A percentile compares a stretch with the other conserved stretches of the same genome.
Evolutionary conservation across 2,329 filamentous ascomycete species (phyloP).

Genomic region (Phialophora chinensis): DNA sequence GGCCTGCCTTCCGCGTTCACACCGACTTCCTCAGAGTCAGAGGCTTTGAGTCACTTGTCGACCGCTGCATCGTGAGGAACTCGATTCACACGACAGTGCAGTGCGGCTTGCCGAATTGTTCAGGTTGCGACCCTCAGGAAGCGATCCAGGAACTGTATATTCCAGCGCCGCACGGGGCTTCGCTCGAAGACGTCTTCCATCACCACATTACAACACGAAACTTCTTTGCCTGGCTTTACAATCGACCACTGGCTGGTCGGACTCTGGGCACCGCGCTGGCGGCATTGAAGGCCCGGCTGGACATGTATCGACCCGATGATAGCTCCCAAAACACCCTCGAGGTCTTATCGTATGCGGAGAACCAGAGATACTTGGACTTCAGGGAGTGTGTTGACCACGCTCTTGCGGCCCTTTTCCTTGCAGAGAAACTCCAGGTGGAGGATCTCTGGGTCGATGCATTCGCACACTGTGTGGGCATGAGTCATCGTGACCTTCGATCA

Average conservation of each 20-base stretch:
- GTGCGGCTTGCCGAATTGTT: slow-evolving; percentile 36
- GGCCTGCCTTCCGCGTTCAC: slow-evolving; percentile 40
- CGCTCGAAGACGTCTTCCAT: slow-evolving; percentile 36
- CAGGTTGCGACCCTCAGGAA: slow-evolving; percentile 34
- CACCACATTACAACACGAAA: slow-evolving; percentile 40
- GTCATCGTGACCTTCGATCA: slow-evolving; percentile 35
- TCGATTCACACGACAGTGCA: slow-evolving; percentile 29
- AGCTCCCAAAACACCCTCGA: slow-evolving; percentile 65
- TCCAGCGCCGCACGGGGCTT: slow-evolving; percentile 34
- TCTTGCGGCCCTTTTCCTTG: slow-evolving; percentile 69
- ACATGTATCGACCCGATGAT: slow-evolving; percentile 61
- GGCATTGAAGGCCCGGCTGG: slow-evolving; percentile 68
- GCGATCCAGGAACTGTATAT: slow-evolving; percentile 38
- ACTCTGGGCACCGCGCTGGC: slow-evolving; percentile 69
- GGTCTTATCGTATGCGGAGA: slow-evolving; percentile 69
- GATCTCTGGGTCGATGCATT: slow-evolving; percentile 77
- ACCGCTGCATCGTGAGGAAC: slow-evolving; percentile 35
- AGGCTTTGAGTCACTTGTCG: slow-evolving; percentile 36
- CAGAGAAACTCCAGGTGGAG: slow-evolving; percentile 68
- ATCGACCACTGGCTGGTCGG: slow-evolving; percentile 37
- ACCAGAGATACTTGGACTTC: slow-evolving; percentile 73
- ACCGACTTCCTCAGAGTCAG: slow-evolving; percentile 32
- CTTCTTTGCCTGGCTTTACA: slow-evolving; percentile 41
- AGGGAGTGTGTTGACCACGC: slow-evolving; percentile 70
- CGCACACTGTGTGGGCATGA: slow-evolving; percentile 78